Percentiles rank a stretch among this genome's conserved stretches.
Evolutionary conservation across 768 basidiomycete genomes (phyloP).

Genomic region (Rhizopogon sp.): DNA sequence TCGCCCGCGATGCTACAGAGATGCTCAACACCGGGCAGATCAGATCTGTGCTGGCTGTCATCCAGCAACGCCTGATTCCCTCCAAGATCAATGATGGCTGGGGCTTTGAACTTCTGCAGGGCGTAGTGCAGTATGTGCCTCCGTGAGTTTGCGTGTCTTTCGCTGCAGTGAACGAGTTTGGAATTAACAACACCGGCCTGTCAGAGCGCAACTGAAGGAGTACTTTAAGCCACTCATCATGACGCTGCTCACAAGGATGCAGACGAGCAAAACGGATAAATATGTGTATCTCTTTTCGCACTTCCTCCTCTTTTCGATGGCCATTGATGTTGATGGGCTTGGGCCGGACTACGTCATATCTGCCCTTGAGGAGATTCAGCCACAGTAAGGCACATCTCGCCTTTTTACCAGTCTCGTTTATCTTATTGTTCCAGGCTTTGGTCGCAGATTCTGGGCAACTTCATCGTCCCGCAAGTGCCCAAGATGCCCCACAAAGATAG

Average conservation of each 20-base stretch:
- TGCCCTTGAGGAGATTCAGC: constrained; percentile 80
- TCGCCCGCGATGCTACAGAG: constrained; percentile 60
- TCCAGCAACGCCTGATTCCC: constrained; percentile 86
- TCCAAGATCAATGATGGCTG: constrained; percentile 84
- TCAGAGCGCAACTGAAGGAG: constrained; percentile 51
- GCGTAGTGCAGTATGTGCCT: constrained; percentile 66
- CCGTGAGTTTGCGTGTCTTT: constrained; percentile 48
- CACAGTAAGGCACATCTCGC: constrained; percentile 47
- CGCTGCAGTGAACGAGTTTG: background rate
- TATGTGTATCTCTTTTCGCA: constrained; percentile 78
- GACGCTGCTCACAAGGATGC: constrained; percentile 80
- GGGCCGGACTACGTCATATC: constrained; percentile 75
- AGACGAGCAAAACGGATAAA: constrained; percentile 83
- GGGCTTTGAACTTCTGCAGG: constrained; percentile 87
- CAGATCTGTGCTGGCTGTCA: constrained; percentile 75
- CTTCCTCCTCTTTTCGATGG: constrained; percentile 74
- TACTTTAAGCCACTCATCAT: constrained; percentile 74
- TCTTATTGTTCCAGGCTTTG: constrained; percentile 48
- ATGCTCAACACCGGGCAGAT: constrained; percentile 73
- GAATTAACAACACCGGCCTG: background rate
- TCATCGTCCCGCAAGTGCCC: constrained; percentile 76
- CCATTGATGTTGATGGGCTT: constrained; percentile 67
- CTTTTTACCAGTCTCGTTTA: background rate
- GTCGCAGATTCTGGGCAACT: constrained; percentile 70
- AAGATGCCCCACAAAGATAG: constrained; percentile 80